Base-by-base conservation (phyloP, 2,329 filamentous ascomycete genomes). In the Fusarium sp. region DNA sequence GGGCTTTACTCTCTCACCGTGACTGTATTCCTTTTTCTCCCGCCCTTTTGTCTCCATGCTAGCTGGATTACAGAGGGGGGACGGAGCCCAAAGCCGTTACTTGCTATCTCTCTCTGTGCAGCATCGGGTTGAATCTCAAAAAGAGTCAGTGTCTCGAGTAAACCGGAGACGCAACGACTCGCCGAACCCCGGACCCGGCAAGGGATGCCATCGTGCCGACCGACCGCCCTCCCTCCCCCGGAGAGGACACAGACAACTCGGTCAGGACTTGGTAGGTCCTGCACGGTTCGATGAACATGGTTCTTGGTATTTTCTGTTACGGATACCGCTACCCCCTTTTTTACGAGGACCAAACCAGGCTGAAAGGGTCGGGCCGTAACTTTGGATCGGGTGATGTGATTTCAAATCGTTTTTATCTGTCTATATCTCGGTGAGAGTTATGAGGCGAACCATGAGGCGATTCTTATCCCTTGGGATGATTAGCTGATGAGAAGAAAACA, bases 291-390 rank as follows among this genome's bases (percentile, higher is more conserved):
- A 64, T 64, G 62, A 64, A 62, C 56, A 65, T 68, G 70, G 60
- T 64, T 64, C 35, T 45, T 60, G 57, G 68, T 70, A 72, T 69
- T 20, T 45, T 50, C 45, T 52, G 48, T 52, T 52, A 52, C 37
- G 37, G 18, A 41, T 41, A 41, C 48, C 27, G 41, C 25, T 68
- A 45, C 34, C 60, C 71, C 67, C 71, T 67, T 71, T 71, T 48
- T 20, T 43, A 59, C 34, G 58, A 20, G 18, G 39, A 41, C 39
- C 39, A 43, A 11, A 20, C 45, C 45, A 50, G 57, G 43, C 57
- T 60, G 56, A 73, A 72, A 23, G 68, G 72, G 48, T 74, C 68
- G 72, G 72, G 60, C 72, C 72, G 72, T 75, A 65, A 52, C 43
- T 10, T 58, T 37, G 23, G 73, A 59, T 45, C 25, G 20, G 41